Base-by-base conservation (phyloP, 768 basidiomycete genomes). In the Suillus sp. region DNA sequence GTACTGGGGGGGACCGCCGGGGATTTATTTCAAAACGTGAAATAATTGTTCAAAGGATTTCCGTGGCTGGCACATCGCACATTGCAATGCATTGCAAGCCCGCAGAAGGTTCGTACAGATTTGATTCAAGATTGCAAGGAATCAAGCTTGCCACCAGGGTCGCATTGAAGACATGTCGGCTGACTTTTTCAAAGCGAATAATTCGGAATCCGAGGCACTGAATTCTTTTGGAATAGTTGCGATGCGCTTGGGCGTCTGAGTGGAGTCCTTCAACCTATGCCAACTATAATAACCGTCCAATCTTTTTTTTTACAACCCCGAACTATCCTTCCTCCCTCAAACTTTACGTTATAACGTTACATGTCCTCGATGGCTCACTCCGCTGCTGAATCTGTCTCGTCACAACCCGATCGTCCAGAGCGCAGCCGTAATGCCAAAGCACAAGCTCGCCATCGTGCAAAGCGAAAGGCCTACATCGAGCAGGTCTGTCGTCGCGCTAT, bases 381-480 rank as follows among this genome's bases (percentile, higher is more conserved):
- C 80, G 78, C 84, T 78, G 80, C 64, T 69, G 75, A 77, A 70
- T 68, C 67, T 53, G 72, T 75, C 67, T 75, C 72, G 72, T 72
- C 77, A 78, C 74, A 74, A 60, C 59, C 80, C 71, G 87, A 90
- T 77, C 85, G 85, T 74, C 90, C 90, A 81, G 90, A 91, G 78
- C 87, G 90, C 69, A 90, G 89, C 83, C 89, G 91, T 81, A 92
- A 92, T 79, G 90, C 90, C 60, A 89, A 88, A 77, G 93, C 93
- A 11, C 93, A 95, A 79, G 93, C 93, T 40, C 81, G 93, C 69
- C 93, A 95, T 81, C 87, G 93, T 65, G 93, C 92, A 74, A 95
- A 95, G 77, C 84, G 93, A 78, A 95, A 95, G 80, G 93, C 93
- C 13, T 95, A 95, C 80, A 93, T 95, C 72, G 92, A 94, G 68